Evolutionary conservation across 2,329 filamentous ascomycete genomes (phyloP), one percentile per base, ranked within the genome.

Genomic region (Fonsecaea pedrosoi): DNA sequence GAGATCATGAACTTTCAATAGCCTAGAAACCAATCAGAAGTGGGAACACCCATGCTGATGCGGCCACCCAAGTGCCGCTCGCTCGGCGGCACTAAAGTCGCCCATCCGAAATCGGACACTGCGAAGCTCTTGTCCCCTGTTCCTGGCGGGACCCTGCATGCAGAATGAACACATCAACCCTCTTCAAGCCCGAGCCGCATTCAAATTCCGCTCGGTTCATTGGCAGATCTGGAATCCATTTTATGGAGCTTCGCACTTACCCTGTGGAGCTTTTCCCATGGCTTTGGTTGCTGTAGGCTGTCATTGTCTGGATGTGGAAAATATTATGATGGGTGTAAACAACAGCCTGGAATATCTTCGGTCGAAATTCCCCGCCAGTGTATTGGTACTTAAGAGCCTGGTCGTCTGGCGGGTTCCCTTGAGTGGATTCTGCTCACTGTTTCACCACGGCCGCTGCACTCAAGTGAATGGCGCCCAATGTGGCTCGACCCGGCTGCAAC

Each of bases 41-140:
- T 50, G 35, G 18, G 21, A 32, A 25, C 25, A 38, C 32, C 32
- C 18, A 50, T 50, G 21, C 6, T 61, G 48, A 61, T 54, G 54
- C 25, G 59, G 32, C 34, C 32, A 25, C 18, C 13, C 15, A 25
- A 32, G 15, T 21, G 25, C 30, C 42, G 8, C 9, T 34, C 54
- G 63, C 57, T 34, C 60, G 60, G 60, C 59, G 35, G 48, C 59
- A 64, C 64, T 69, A 69, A 66, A 66, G 38, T 69, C 60, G 67
- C 54, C 60, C 59, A 63, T 60, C 67, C 67, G 67, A 69, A 32
- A 42, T 66, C 67, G 67, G 67, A 69, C 64, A 32, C 37, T 12
- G 48, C 42, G n/a, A 15, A 30, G 30, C 34, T 13, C 40, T 54
- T 38, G n/a, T 35, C 30, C 65, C 65, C 56, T 67, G 65, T 40